Evolutionary conservation across 1,284 basidiomycete genomes (phyloP), one percentile per base, ranked within the genome.

Genomic region (Inonotus hispidus): DNA sequence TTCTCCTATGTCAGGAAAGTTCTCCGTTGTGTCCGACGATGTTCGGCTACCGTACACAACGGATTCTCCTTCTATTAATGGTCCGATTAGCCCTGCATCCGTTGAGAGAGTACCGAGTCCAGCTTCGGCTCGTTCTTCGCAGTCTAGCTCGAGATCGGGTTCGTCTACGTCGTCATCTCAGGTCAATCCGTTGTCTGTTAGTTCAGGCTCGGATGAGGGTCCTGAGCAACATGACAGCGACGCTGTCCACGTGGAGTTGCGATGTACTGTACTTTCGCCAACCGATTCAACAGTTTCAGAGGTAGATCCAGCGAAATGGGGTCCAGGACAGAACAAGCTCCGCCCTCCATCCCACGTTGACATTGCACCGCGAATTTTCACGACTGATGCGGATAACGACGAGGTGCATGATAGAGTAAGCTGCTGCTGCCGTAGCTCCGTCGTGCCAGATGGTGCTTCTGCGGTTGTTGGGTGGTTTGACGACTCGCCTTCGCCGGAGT

Each of bases 401-500:
- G 32, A 52, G 3, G 57, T 53, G 21, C 38, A 21, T 2, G 58
- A 59, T 37, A 25, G 19, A 8, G 27, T 16, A 3, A 10, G 41
- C 13, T 43, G 41, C 16, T 43, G 16, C 3, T 16, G 16, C 7
- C 8, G 41, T 2, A 8, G 41, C 1, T 43, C 41, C n/a, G 50
- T 16, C 4, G 50, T 27, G 14, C 11, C 38, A 19, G 58, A 59
- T 38, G 58, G 39, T 8, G 49, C 52, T 5, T 53, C 58, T 13
- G 35, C 58, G n/a, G 49, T 63, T 3, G 62, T 60, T 19, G 62
- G 60, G 16, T 63, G 62, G 62, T 32, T 63, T 29, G 53, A 41
- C 25, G 62, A 63, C 25, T 38, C 62, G 16, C 62, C 62, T 19
- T 59, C 58, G 0, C 54, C 58, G 3, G 58, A 57, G 37, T 63